Conservation (phyloP, 257 asterid genomes). For the Schizonepeta tenuifolia region DNA sequence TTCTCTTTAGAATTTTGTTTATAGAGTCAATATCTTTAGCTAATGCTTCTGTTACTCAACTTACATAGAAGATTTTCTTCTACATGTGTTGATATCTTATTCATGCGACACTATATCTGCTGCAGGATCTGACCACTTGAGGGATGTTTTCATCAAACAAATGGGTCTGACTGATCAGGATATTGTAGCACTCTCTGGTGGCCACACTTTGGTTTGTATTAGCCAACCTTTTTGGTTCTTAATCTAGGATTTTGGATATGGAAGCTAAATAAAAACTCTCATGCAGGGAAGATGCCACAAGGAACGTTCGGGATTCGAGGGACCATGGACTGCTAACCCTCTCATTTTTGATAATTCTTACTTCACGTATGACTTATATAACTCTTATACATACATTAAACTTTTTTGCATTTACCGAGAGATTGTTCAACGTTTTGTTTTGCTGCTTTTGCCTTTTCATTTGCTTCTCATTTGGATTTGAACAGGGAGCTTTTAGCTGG, state of each 20-base stretch:
- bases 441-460: background rate
- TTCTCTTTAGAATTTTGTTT: background rate
- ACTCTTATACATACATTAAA: too few relatives aligned
- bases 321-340: conserved; percentile 86
- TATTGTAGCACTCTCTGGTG: conserved; percentile 89
- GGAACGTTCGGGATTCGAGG: conserved; percentile 92
- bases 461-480: background rate
- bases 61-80: background rate
- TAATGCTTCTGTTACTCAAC: background rate
- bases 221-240: background rate
- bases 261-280: background rate
- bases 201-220: conserved; percentile 75
- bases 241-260: background rate
- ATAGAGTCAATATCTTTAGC: background rate
- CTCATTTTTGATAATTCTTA: conserved; percentile 78
- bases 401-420: background rate
- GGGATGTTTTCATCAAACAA: conserved; percentile 77
- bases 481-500: conserved; percentile 78
- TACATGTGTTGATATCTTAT: background rate
- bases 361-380: conserved; percentile 54
- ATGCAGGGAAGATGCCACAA: conserved; percentile 85
- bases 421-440: background rate
- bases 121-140: conserved; percentile 81
- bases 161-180: conserved; percentile 89
- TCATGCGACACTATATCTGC: background rate